Evolutionary conservation across 192 early-diverging fungal genomes (phyloP), one percentile per base, ranked within the genome.

Genomic region (Coemansia sp.): DNA sequence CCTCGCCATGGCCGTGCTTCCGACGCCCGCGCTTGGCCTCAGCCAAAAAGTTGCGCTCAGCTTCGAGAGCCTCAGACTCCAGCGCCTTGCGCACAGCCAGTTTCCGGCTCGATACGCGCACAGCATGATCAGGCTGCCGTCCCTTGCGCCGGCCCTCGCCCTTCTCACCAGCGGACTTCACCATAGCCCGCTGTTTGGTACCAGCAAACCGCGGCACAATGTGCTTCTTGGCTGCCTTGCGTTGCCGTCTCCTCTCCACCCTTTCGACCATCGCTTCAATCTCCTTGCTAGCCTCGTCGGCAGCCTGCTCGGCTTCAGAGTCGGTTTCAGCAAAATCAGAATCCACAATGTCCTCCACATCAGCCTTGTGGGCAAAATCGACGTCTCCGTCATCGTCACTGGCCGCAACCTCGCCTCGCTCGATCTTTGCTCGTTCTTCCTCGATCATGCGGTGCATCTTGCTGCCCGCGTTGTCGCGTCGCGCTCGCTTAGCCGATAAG

Each of bases 401-500:
- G 9, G 48, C 72, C 21, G 20, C 58, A 23, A 34, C 26, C 45
- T 74, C 66, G 38, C 73, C 73, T 66, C 63, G 71, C 33, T 63
- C 64, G 24, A 75, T 65, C 39, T 81, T 81, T 39, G 73, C 78
- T 1, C 73, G 78, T 21, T 70, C 69, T 39, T 81, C 78, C 23
- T 71, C 69, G 28, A 81, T 56, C 78, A 81, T 81, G 11, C 34
- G 50, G 8, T 37, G 53, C 73, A 81, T 67, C 39, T 81, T 81
- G 69, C 74, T 81, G 58, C 78, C 78, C 10, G 78, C 78, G 16
- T 81, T 81, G 34, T 67, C 63, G 28, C 78, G 78, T n/a, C 78
- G 78, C 33, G 60, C 40, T n/a, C 73, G 67, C 59, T 61, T 56
- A 14, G 65, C 50, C 40, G 62, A 40, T 18, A 51, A 16, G 31